phyloP scores from a whole-genome alignment of 23 red algal genomes.

The Gracilaria domingensis region DNA sequence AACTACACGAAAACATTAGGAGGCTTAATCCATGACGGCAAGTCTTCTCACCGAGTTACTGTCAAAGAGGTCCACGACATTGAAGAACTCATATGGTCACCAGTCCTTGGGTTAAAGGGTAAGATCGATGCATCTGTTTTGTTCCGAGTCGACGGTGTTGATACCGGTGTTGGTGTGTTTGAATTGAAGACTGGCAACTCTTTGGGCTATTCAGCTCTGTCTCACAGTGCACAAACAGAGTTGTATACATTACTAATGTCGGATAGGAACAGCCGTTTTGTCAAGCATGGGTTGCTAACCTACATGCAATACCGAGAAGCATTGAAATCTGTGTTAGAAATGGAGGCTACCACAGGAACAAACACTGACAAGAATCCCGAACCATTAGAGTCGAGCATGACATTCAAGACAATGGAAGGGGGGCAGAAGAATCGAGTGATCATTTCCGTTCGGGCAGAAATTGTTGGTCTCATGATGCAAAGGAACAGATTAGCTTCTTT shows the following conservation, averaged over 20 bases:
- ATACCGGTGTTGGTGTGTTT: conserved; percentile 47
- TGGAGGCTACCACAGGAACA: background rate
- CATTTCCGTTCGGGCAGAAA: conserved; percentile 5
- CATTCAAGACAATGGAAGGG: conserved; percentile 10
- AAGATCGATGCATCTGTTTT: conserved; percentile 89
- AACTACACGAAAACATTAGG: conserved; percentile 11
- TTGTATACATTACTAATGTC: conserved; percentile 81
- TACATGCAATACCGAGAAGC: conserved; percentile 70
- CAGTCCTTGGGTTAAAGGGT: conserved; percentile 92
- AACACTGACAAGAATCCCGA: background rate
- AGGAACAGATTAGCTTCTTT: conserved; percentile 52
- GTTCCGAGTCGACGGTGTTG: conserved; percentile 34
- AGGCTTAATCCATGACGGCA: conserved; percentile 2
- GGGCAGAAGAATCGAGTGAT: conserved; percentile 35
- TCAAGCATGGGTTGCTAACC: conserved; percentile 43
- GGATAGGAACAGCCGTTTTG: conserved; percentile 64
- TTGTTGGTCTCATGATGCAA: conserved; percentile 59
- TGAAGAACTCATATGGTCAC: conserved; percentile 94
- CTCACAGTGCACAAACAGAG: conserved; percentile 75
- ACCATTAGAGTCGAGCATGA: background rate
- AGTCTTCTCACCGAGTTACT: conserved; percentile 27
- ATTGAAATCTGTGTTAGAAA: conserved; percentile 3
- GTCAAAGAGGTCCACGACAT: conserved; percentile 72
- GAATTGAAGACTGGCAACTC: conserved; percentile 84
- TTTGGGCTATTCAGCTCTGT: conserved; percentile 33